Base-by-base conservation (phyloP, 2,329 filamentous ascomycete species). In the Coniochaeta sp. region DNA sequence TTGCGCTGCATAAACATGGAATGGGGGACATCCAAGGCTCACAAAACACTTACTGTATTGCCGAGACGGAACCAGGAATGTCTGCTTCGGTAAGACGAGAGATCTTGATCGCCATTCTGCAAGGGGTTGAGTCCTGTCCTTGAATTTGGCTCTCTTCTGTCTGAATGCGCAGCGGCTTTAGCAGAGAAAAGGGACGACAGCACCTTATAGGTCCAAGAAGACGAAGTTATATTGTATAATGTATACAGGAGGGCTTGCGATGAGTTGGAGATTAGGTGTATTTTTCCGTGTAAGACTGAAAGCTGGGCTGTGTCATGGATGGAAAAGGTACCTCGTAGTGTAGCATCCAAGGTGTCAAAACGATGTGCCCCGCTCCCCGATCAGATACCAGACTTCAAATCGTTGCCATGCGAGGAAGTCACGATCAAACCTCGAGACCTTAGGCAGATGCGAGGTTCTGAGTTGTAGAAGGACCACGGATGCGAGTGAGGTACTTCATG, bases 51-150 rank as follows among this genome's bases (percentile, higher is more conserved):
- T 59, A 71, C 70, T 90, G 87, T 56, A 89, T 85, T 52, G 84
- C 87, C 43, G 81, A 79, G 58, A 89, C 82, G 24, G 84, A 85
- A 8, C 81, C 83, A 28, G 85, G 79, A 58, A 89, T 88, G 65
- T 89, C 87, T 57, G 71, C 68, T 64, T 83, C 77, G 1, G 77
- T 78, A 66, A 89, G 79, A 9, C 75, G 78, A 5, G 77, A 73
- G 61, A 89, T 80, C 63, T 81, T 70, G 68, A 89, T 80, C 6
- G 74, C 66, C 81, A 83, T 83, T 57, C 57, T 68, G 55, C 43
- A 28, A 52, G 12, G 16, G 19, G 55, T 28, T 19, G 36, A 12
- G 3, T 47, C 6, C n/a, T 24, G 19, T 12, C 9, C 24, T 24
- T 5, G 16, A 40, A 40, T 17, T 17, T 2, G 38, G 4, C 16